phyloP scores from a whole-genome alignment of 2,329 filamentous ascomycete genomes.

The Cladophialophora exuberans region DNA sequence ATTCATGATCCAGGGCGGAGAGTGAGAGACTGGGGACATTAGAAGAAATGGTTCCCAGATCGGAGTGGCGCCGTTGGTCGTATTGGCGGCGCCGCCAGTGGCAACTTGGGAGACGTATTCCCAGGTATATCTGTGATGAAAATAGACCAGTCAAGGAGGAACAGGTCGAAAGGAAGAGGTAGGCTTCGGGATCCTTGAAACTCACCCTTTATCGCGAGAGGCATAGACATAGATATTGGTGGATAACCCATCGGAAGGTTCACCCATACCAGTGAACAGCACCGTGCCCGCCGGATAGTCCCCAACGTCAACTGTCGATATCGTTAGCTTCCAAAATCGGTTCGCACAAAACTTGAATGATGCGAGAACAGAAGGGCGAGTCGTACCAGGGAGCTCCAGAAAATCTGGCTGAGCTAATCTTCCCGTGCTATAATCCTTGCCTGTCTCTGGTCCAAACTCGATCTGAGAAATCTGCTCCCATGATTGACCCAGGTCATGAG shows the following conservation, averaged over 20 bases:
- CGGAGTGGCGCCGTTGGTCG: conserved; percentile 64
- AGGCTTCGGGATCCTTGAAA: too few species aligned
- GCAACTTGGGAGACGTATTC: conserved; percentile 67
- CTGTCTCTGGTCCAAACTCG: conserved; percentile 5
- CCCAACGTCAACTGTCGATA: background rate
- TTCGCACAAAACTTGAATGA: too few species aligned
- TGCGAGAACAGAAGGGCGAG: too few species aligned
- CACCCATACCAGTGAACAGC: conserved; percentile 1
- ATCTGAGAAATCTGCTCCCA: conserved; percentile 7
- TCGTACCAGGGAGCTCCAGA: conserved; percentile 1
- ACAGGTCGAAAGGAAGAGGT: background rate
- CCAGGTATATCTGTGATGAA: conserved; percentile 53
- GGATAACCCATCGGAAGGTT: background rate
- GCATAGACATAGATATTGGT: conserved; percentile 9
- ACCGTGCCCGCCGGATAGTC: conserved; percentile 5
- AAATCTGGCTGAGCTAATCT: background rate
- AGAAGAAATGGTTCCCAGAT: conserved; percentile 72
- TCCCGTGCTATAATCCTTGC: conserved; percentile 1
- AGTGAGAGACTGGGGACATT: conserved; percentile 9
- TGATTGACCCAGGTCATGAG: background rate
- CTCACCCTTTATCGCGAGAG: conserved; percentile 4
- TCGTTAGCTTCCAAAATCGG: too few species aligned
- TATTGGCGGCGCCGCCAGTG: conserved; percentile 59
- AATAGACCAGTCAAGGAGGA: background rate
- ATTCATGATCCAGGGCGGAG: conserved; percentile 13